These are phyloP conservation scores for Uronychia binucleata DNA, from an alignment of 73 alveolate genomes.

Conservation along the genomic window DNA sequence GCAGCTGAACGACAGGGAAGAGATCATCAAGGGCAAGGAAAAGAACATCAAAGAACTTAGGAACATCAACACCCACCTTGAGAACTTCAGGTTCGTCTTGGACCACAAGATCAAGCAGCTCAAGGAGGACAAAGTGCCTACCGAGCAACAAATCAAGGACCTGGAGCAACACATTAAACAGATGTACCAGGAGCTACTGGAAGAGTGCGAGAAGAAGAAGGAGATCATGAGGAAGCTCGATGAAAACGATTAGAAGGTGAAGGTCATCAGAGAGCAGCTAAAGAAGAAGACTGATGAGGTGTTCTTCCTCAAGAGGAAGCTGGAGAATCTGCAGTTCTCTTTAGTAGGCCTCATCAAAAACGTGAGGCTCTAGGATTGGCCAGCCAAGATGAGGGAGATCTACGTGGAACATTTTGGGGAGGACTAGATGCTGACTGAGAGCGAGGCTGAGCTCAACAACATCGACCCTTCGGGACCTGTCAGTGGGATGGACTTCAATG, in stretches of 20 bases:
- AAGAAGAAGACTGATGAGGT: slow-evolving; percentile 57
- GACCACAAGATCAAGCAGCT: slow-evolving; percentile 61
- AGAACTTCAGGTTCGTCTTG: slow-evolving; percentile 71
- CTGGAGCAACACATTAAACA: slow-evolving; percentile 60
- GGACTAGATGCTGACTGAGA: background rate
- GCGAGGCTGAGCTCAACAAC: slow-evolving; percentile 13
- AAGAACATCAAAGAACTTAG: slow-evolving; percentile 65
- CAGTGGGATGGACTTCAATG: background rate
- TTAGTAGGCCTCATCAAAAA: slow-evolving; percentile 19
- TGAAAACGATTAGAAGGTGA: slow-evolving; percentile 43
- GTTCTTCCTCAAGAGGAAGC: slow-evolving; percentile 46
- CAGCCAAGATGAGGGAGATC: slow-evolving; percentile 33
- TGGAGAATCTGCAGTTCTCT: slow-evolving; percentile 45
- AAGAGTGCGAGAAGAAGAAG: slow-evolving; percentile 62
- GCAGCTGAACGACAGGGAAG: slow-evolving; percentile 61
- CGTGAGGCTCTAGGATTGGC: slow-evolving; percentile 38
- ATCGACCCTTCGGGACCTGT: slow-evolving; percentile 15
- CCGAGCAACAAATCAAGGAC: slow-evolving; percentile 62
- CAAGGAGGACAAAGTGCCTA: slow-evolving; percentile 73
- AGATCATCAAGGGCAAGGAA: slow-evolving; percentile 59
- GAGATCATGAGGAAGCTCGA: slow-evolving; percentile 47
- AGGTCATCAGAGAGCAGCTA: slow-evolving; percentile 30
- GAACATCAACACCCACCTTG: slow-evolving; percentile 53
- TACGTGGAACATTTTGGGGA: slow-evolving; percentile 37
- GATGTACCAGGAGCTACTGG: slow-evolving; percentile 67